Evolutionary conservation across 1,139 yeast species (phyloP), one percentile per base, ranked within the genome.

Genomic region (Magnusiomyces fungicola): DNA sequence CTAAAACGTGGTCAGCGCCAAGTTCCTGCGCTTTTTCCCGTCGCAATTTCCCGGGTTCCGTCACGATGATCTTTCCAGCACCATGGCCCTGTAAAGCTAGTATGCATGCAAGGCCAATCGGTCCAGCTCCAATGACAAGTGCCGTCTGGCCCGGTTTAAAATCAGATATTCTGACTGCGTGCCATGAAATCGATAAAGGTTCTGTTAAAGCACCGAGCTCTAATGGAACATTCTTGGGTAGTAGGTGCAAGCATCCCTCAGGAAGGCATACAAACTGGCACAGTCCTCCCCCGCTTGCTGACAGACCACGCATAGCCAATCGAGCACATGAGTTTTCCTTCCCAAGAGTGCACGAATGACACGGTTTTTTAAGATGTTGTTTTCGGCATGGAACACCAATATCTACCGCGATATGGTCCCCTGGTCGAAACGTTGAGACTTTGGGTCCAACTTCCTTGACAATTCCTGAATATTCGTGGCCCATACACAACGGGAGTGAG

Each of bases 131-230:
- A 3, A 80, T 62, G 44, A 80, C 76, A 37, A 79, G 61, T 4
- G 80, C 82, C n/a, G 74, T 65, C 32, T 72, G 69, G 23, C 34
- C 45, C 27, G 61, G 62, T 51, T 68, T 60, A 56, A 76, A 71
- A 16, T 64, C 63, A 0, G 79, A 67, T 16, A 71, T 63, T 46
- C 71, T 68, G 27, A 76, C 76, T 1, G 80, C 82, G 60, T 78
- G 83, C 80, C 81, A 78, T 14, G 79, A 74, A 24, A 78, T 81
- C 1, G 80, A 66, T 32, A 78, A 61, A 3, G 82, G 82, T 61
- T 78, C 80, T 36, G 75, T 71, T 49, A 78, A 62, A 2, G 83
- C 81, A 23, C 78, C 81, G 27, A 75, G 69, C 51, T 77, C 80
- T 50, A 74, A 57, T 21, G 80, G 79, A 37, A 78, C 63, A 41